These are phyloP conservation scores for Umbelopsis sp. DNA, from an alignment of 371 early-diverging fungal genomes.

Conservation along the genomic window DNA sequence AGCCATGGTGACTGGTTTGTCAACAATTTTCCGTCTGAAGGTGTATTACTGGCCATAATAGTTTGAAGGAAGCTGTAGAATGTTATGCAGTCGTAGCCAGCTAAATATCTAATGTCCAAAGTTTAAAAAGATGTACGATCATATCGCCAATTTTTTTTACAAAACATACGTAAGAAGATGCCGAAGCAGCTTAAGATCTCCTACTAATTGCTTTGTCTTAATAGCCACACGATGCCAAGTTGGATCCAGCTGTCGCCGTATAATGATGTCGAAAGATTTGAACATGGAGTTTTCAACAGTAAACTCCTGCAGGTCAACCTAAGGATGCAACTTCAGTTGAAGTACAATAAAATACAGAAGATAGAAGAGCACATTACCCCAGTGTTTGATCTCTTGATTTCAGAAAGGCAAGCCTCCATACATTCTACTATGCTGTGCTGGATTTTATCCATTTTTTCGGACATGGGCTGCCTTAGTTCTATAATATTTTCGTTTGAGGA, in stretches of 20 bases:
- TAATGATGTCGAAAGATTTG: slow-evolving; percentile 76
- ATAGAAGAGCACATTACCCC: slow-evolving; percentile 37
- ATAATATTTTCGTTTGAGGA: slow-evolving; percentile 62
- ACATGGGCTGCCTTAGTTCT: slow-evolving; percentile 84
- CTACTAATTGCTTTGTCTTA: slow-evolving; percentile 76
- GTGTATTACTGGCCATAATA: slow-evolving; percentile 62
- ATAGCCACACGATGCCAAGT: slow-evolving; percentile 86
- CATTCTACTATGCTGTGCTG: slow-evolving; percentile 88
- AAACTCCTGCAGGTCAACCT: slow-evolving; percentile 82
- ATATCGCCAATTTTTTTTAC: not conserved
- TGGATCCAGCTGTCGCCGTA: slow-evolving; percentile 80
- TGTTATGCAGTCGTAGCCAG: slow-evolving; percentile 87
- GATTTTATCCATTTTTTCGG: slow-evolving; percentile 79
- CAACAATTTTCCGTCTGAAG: slow-evolving; percentile 36
- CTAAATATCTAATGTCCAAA: slow-evolving; percentile 57
- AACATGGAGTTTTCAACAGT: slow-evolving; percentile 87
- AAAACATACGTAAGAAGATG: slow-evolving; percentile 60
- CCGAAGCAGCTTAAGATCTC: slow-evolving; percentile 76
- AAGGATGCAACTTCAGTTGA: not conserved
- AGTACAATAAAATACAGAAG: too few species aligned
- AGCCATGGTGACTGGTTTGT: slow-evolving; percentile 78
- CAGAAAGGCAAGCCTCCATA: slow-evolving; percentile 77
- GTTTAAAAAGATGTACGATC: not conserved
- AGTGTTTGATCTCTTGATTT: slow-evolving; percentile 71
- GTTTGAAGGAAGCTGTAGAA: slow-evolving; percentile 87